phyloP scores from a whole-genome alignment of 306 rosid species.

The Arachis stenosperma region DNA sequence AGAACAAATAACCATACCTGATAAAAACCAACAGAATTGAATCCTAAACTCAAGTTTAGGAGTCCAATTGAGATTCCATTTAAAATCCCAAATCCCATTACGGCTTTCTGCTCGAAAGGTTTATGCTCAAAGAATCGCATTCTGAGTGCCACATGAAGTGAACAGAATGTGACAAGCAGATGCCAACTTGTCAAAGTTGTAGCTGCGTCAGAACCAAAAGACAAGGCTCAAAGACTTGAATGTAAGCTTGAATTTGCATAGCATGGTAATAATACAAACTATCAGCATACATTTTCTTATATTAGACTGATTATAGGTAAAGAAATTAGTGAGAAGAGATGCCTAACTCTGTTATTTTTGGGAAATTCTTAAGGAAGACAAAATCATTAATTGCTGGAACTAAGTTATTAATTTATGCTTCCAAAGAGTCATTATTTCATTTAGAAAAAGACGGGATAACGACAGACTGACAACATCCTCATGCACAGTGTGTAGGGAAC shows the following conservation, averaged over 20 bases:
- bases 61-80: conserved; percentile 99
- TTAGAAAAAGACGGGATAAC: conserved; percentile 24
- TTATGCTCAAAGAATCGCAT: conserved; percentile 95
- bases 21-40: conserved; percentile 98
- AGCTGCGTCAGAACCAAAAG: conserved; percentile 59
- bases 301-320: not conserved
- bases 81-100: conserved; percentile 89
- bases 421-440: conserved; percentile 30
- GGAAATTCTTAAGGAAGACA: conserved; percentile 10
- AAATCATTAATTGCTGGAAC: conserved; percentile 19
- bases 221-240: conserved; percentile 27
- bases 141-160: conserved; percentile 83
- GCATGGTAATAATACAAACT: conserved; percentile 20
- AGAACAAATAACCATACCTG: conserved; percentile 59
- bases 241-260: conserved; percentile 20
- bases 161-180: conserved; percentile 96
- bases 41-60: conserved; percentile 93
- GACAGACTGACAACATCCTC: conserved; percentile 24
- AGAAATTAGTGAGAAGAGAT: not conserved
- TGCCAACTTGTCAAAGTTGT: conserved; percentile 99
- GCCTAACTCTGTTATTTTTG: not conserved
- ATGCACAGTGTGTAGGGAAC: conserved; percentile 20
- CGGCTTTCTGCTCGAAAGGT: conserved; percentile 80
- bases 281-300: conserved; percentile 18
- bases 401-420: conserved; percentile 21